Base-by-base conservation (phyloP, 768 basidiomycete genomes). In the Pisolithus albus region DNA sequence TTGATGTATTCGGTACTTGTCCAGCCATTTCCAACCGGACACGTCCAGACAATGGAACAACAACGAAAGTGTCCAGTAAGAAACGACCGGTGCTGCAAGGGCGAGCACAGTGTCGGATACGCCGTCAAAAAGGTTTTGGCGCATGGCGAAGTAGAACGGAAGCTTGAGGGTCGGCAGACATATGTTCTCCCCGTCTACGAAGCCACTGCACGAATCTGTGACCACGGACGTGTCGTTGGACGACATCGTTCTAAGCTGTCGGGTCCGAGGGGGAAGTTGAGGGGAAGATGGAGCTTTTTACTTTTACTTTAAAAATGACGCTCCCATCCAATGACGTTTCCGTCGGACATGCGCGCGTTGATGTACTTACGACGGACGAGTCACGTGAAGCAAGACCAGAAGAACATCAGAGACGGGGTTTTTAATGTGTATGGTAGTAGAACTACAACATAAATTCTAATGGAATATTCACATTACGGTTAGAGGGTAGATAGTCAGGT, bases 1-100 rank as follows among this genome's bases (percentile, higher is more conserved):
- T 47, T 92, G 88, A 67, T 99, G 95, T 43, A 98, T 86, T 41
- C 92, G 80, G 66, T 90, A 84, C 52, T 79, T 82, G 56, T 94
- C 83, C 32, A 96, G 76, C 78, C 83, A 86, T 61, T 80, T 72
- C 80, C 84, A 88, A 24, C 72, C 75, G 3, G 82, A 84, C n/a
- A 72, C 70, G 70, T 99, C 96, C 60, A 99, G 75, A 41, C 69
- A 63, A 65, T 92, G 84, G 72, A 96, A 98, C 65, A 88, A 67
- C 46, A 86, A 70, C 3, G 91, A 91, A 39, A 84, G 67, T 2
- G 69, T 56, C 95, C 96, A 99, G 73, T 98, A 97, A 4, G 81
- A 82, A 50, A 87, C 52, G 49, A 97, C 61, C 0, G 95, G 95
- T 1, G 82, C 77, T 4, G 81, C 74, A 43, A 95, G 73, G 16